Base-by-base conservation (phyloP, 371 early-diverging fungal species). In the Rhizomucor pusillus region DNA sequence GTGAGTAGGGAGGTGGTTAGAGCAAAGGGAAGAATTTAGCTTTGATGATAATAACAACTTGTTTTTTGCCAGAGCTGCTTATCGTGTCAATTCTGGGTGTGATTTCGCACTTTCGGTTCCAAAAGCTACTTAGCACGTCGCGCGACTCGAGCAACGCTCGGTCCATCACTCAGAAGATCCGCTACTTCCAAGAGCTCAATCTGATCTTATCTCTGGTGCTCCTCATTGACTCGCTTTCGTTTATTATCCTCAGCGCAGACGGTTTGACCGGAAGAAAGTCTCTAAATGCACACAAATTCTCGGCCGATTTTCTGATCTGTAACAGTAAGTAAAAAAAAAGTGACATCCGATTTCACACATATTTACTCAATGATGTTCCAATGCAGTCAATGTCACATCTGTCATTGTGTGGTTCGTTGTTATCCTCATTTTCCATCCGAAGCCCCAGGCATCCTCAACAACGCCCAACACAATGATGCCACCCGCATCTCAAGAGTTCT, bases 171-270 rank as follows among this genome's bases (percentile, higher is more conserved):
- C 50, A 57, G 16, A 73, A 63, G 46, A 66, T 78, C 22, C 54
- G 60, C 6, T 76, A 80, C 37, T 80, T 74, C 33, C 51, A 71
- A 52, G 81, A 80, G 7, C 43, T 80, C 37, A 80, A 78, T 41
- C 46, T 69, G 22, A 39, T 80, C 7, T 48, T 80, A 12, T 68
- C 77, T 0, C 22, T 55, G 3, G 35, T 65, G 10, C 44, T 80
- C 6, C 61, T 73, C 50, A 25, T 70, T 1, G 61, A 58, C 34
- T 50, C 71, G 2, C 33, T 47, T 13, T 62, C 67, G 14, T 62
- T 78, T 37, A 65, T 74, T 23, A 65, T 73, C 3, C 52, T 80
- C 5, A 65, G 73, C 39, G 63, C 58, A 43, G 81, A 80, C 46
- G 71, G 66, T 22, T 46, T 80, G 36, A 76, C 67, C 2, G 34